phyloP scores from a whole-genome alignment of 768 basidiomycete genomes.

The Trametes villosa region DNA sequence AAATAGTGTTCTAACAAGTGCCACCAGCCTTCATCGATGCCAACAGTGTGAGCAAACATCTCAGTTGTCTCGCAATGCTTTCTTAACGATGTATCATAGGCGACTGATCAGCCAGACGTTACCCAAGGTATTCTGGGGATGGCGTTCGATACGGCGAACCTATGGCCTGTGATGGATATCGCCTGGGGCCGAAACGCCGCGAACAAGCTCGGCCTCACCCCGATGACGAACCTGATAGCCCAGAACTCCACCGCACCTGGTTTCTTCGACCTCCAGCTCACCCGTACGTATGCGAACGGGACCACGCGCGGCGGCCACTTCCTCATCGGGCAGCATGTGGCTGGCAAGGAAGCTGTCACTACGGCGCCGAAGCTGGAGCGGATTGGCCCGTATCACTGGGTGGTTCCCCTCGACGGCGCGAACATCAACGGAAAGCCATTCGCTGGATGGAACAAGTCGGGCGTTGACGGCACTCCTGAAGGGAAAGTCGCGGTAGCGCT shows the following conservation, averaged over 20 bases:
- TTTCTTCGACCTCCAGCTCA: conserved; percentile 31
- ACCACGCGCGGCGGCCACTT: conserved; percentile 30
- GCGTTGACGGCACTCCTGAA: conserved; percentile 18
- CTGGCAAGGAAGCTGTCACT: conserved; percentile 15
- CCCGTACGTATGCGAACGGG: conserved; percentile 23
- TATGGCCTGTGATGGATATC: conserved; percentile 46
- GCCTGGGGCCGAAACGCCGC: conserved; percentile 18
- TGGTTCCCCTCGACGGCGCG: conserved; percentile 33
- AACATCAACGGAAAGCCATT: conserved; percentile 59
- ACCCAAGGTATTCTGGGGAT: conserved; percentile 75
- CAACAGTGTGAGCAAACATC: background rate
- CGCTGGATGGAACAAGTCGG: conserved; percentile 44
- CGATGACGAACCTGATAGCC: conserved; percentile 29
- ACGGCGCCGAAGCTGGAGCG: conserved; percentile 43
- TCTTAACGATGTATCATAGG: background rate
- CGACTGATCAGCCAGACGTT: conserved; percentile 46
- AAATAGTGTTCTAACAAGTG: background rate
- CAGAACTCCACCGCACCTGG: conserved; percentile 27
- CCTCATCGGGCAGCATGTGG: conserved; percentile 31
- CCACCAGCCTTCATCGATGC: conserved; percentile 53
- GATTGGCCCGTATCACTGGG: conserved; percentile 26
- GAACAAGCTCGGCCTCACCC: conserved; percentile 20
- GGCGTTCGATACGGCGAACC: conserved; percentile 75
- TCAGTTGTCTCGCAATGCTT: too few species aligned
- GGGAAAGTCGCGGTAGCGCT: conserved; percentile 32